Conservation (phyloP, 1,284 basidiomycete genomes). For the Puccinia polysora region DNA sequence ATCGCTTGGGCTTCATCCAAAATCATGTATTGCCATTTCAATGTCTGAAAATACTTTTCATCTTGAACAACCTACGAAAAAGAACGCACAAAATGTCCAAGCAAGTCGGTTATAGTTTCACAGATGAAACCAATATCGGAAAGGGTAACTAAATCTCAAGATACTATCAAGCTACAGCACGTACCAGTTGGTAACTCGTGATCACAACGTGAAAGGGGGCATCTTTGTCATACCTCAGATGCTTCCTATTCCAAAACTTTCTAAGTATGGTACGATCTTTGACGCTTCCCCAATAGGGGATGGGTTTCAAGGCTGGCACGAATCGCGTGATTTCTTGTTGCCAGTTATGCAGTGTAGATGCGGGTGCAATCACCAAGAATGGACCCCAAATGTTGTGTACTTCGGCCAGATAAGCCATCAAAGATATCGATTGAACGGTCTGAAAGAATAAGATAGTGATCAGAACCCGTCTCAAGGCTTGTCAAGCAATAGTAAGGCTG, state of each 20-base stretch:
- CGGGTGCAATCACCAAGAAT: conserved; percentile 97
- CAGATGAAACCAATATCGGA: background rate
- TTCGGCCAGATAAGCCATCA: conserved; percentile 94
- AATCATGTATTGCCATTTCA: conserved; percentile 99
- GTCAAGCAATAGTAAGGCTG: conserved; percentile 52
- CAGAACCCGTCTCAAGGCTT: conserved; percentile 2
- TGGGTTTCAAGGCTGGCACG: conserved; percentile 84
- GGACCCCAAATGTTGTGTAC: conserved; percentile 99
- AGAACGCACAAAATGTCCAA: conserved; percentile 5
- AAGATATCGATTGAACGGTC: conserved; percentile 97
- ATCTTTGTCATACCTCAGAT: conserved; percentile 89
- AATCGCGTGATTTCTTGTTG: conserved; percentile 97
- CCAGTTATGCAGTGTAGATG: conserved; percentile 98
- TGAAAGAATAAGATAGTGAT: conserved; percentile 52
- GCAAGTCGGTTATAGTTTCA: conserved; percentile 8
- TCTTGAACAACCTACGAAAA: conserved; percentile 78
- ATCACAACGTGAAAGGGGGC: conserved; percentile 96
- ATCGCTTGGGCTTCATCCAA: conserved; percentile 99
- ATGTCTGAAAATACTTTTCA: conserved; percentile 94
- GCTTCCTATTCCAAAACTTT: conserved; percentile 98
- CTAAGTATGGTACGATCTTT: conserved; percentile 91
- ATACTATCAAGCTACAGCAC: conserved; percentile 46
- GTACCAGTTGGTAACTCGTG: conserved; percentile 90
- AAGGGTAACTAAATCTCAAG: conserved; percentile 43
- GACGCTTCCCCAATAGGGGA: conserved; percentile 98